These are phyloP conservation scores for Gracilaria gracilis DNA, from an alignment of 23 red algal genomes.

Conservation along the genomic window DNA sequence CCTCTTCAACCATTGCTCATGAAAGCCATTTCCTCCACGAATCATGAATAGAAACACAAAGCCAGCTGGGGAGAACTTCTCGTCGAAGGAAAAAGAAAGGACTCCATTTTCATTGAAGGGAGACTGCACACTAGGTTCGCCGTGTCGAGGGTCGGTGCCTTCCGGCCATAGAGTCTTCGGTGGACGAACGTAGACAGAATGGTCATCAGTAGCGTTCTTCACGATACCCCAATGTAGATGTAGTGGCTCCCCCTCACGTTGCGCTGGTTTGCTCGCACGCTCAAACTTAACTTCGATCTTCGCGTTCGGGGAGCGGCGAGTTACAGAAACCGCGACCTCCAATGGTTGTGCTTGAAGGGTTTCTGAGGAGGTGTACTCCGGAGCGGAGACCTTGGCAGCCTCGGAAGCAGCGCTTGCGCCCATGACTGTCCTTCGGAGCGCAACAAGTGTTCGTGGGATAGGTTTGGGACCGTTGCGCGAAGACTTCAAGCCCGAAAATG, in stretches of 20 bases:
- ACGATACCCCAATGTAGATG: constrained; percentile 82
- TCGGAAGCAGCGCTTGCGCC: constrained; percentile 42
- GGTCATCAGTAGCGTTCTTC: constrained; percentile 53
- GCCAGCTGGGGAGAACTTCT: constrained; percentile 69
- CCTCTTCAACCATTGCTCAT: constrained; percentile 80
- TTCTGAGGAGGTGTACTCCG: constrained; percentile 18
- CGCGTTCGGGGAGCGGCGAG: not conserved
- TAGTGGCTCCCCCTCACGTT: constrained; percentile 67
- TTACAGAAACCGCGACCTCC: constrained; percentile 18
- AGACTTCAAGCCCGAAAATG: not conserved
- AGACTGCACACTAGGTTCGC: constrained; percentile 69
- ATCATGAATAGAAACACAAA: constrained; percentile 89
- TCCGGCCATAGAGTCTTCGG: constrained; percentile 57
- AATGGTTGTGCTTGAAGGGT: constrained; percentile 47
- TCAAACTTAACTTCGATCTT: constrained; percentile 32
- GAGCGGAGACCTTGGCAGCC: not conserved
- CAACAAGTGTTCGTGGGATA: not conserved
- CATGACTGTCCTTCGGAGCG: not conserved
- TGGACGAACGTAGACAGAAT: constrained; percentile 66
- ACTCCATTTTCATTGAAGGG: constrained; percentile 53
- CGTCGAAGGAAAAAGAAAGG: constrained; percentile 36
- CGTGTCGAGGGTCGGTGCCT: constrained; percentile 43
- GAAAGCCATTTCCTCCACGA: constrained; percentile 41
- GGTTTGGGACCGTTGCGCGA: not conserved
- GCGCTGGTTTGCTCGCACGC: constrained; percentile 53